A percentile compares a stretch with the other conserved stretches of the same genome.
These are phyloP conservation scores for Ganoderma lingzhi DNA, from an alignment of 1,284 basidiomycete species.

Conservation along the genomic window DNA sequence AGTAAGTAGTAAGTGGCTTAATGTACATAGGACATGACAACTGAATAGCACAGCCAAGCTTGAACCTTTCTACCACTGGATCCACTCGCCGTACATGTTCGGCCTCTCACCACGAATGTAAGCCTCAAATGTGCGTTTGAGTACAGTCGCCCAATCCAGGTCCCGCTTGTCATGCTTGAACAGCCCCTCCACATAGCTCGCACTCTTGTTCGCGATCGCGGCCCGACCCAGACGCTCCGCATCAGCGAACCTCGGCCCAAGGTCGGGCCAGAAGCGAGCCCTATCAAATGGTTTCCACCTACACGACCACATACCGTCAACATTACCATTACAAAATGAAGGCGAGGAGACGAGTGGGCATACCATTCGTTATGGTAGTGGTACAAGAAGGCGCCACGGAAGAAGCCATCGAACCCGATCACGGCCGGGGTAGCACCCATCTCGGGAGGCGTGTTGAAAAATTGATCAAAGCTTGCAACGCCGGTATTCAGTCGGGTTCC, in stretches of 20 bases:
- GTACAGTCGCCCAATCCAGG: constrained; percentile 88
- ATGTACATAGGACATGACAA: not conserved
- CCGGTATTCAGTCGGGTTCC: not conserved
- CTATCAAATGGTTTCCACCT: constrained; percentile 97
- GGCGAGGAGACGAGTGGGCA: constrained; percentile 25
- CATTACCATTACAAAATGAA: not conserved
- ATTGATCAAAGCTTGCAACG: constrained; percentile 60
- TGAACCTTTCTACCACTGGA: constrained; percentile 60
- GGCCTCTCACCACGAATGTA: constrained; percentile 88
- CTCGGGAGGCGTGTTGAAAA: constrained; percentile 67
- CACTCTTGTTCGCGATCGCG: constrained; percentile 35
- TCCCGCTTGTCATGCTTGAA: constrained; percentile 70
- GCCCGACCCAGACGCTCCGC: constrained; percentile 72
- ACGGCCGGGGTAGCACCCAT: constrained; percentile 61
- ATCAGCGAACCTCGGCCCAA: constrained; percentile 80
- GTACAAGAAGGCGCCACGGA: constrained; percentile 75
- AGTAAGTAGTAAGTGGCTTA: not conserved
- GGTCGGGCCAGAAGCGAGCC: constrained; percentile 89
- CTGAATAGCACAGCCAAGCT: constrained; percentile 1
- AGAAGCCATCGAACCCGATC: constrained; percentile 73
- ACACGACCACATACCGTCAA: constrained; percentile 5
- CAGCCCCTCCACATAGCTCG: constrained; percentile 44
- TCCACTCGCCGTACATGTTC: constrained; percentile 93
- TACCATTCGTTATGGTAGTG: constrained; percentile 66
- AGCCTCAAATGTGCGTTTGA: constrained; percentile 92